These are phyloP conservation scores for Candida gorgasii DNA, from an alignment of 805 yeast species.

Conservation along the genomic window DNA sequence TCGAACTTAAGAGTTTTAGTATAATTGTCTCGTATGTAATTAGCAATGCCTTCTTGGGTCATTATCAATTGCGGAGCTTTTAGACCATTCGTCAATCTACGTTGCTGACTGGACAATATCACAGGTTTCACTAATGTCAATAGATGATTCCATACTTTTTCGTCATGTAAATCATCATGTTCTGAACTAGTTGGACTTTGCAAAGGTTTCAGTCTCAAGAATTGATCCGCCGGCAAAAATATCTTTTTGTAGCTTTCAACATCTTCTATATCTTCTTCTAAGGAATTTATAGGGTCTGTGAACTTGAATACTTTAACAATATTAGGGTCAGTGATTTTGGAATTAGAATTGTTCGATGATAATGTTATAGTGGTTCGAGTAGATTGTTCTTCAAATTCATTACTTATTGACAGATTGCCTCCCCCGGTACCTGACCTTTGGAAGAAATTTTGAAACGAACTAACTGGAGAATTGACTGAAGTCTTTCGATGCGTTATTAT, in stretches of 20 bases:
- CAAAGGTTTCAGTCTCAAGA: constrained; percentile 20
- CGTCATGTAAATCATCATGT: constrained; percentile 12
- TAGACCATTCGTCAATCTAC: constrained; percentile 21
- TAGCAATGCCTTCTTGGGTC: constrained; percentile 31
- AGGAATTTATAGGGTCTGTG: constrained; percentile 31
- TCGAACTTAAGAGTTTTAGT: constrained; percentile 7
- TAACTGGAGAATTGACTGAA: constrained; percentile 31
- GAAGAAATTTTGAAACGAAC: constrained; percentile 35
- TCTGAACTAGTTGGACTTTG: constrained; percentile 17
- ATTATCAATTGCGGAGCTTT: constrained; percentile 24
- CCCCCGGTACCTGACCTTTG: constrained; percentile 21
- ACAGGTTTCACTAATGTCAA: constrained; percentile 24
- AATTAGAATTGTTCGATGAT: constrained; percentile 38
- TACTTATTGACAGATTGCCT: background rate
- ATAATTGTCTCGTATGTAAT: constrained; percentile 18
- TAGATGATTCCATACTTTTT: constrained; percentile 20
- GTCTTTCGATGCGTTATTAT: constrained; percentile 18
- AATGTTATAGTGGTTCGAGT: constrained; percentile 22
- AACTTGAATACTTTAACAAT: constrained; percentile 35
- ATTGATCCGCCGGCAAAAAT: constrained; percentile 38
- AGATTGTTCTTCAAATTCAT: constrained; percentile 10
- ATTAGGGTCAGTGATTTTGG: constrained; percentile 28
- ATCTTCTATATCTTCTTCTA: constrained; percentile 22
- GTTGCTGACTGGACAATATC: constrained; percentile 26
- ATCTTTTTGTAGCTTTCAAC: constrained; percentile 29